A percentile compares a stretch with the other conserved stretches of the same genome.
Conservation (phyloP, 2,329 filamentous ascomycete genomes). For the Talaromyces sp. region DNA sequence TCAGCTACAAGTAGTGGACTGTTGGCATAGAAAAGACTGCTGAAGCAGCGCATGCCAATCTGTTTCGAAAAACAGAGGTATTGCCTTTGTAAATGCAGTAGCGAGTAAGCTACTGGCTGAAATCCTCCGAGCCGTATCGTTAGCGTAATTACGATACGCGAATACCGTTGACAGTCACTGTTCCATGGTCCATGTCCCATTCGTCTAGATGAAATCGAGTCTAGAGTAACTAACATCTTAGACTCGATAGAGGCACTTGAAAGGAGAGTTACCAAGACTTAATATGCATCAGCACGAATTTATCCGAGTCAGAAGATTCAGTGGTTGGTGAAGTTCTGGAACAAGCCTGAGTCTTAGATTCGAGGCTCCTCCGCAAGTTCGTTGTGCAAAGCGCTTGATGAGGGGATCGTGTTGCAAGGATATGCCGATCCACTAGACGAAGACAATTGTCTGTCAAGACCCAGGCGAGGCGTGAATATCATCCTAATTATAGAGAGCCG, state of each 20-base stretch:
- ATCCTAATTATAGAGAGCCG: background rate
- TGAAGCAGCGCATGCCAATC: background rate
- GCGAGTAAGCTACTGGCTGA: background rate
- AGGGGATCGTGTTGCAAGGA: constrained; percentile 2
- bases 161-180: background rate
- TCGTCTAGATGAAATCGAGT: background rate
- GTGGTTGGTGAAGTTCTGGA: background rate
- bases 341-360: background rate
- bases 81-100: background rate
- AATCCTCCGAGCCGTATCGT: constrained; percentile 4
- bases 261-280: background rate
- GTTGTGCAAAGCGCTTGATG: background rate
- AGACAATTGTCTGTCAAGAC: background rate
- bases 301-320: background rate
- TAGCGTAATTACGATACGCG: background rate
- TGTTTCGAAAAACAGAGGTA: background rate
- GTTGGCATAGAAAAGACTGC: background rate
- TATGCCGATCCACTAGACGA: background rate
- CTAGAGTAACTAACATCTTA: background rate
- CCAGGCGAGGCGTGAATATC: background rate
- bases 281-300: background rate
- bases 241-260: background rate
- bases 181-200: background rate
- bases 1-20: background rate
- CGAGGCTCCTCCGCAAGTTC: background rate